Evolutionary conservation across 805 yeast species (phyloP).

Genomic region (Candida tibetensis): DNA sequence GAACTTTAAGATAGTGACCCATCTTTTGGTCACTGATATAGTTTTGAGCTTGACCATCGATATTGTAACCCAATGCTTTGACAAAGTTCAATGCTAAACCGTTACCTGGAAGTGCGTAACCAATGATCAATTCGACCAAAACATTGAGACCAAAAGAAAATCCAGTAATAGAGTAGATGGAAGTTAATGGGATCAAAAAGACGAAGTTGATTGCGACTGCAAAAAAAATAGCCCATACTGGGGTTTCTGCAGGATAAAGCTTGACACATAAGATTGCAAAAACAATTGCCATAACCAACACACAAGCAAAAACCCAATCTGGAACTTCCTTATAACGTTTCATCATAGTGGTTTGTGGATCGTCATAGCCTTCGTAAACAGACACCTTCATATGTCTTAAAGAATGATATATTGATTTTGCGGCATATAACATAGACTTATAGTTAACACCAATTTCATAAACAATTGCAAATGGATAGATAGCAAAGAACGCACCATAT

Average conservation of each 20-base stretch:
- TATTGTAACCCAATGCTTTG: conserved; percentile 39
- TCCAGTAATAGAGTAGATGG: conserved; percentile 49
- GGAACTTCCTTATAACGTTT: conserved; percentile 23
- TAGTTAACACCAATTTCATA: conserved; percentile 9
- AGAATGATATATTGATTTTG: conserved; percentile 1
- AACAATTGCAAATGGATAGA: conserved; percentile 22
- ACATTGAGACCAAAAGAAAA: conserved; percentile 48
- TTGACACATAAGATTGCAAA: conserved; percentile 29
- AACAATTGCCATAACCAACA: conserved; percentile 15
- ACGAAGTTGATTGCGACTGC: conserved; percentile 48
- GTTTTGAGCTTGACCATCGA: conserved; percentile 30
- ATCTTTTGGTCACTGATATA: conserved; percentile 39
- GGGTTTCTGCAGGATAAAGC: conserved; percentile 44
- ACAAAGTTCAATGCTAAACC: conserved; percentile 52
- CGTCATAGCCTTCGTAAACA: conserved; percentile 17
- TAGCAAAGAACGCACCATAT: conserved; percentile 15
- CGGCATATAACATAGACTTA: conserved; percentile 2
- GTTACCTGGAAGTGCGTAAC: conserved; percentile 55
- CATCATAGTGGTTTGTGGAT: conserved; percentile 27
- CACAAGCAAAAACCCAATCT: conserved; percentile 18
- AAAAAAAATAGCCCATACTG: conserved; percentile 60
- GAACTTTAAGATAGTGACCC: conserved; percentile 25
- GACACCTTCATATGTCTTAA: conserved; percentile 11
- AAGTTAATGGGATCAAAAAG: conserved; percentile 51
- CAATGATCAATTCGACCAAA: conserved; percentile 54